phyloP scores from a whole-genome alignment of 1,139 yeast genomes.

The Taphrina sp. region DNA sequence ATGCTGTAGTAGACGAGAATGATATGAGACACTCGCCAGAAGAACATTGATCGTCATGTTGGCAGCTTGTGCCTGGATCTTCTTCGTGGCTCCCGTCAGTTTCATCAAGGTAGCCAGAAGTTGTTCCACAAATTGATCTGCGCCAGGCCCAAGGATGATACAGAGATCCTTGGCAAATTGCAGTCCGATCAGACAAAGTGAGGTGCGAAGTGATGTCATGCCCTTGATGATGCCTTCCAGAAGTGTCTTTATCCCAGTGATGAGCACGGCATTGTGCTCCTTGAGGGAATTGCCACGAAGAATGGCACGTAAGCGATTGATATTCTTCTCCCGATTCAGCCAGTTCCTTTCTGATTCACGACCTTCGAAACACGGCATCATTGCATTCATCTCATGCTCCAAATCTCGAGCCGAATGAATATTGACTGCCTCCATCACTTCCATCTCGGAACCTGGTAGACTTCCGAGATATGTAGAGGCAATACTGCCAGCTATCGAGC shows the following conservation, averaged over 20 bases:
- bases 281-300: conserved; percentile 57
- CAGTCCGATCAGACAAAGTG: conserved; percentile 73
- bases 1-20: conserved; percentile 54
- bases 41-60: conserved; percentile 64
- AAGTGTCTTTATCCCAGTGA: conserved; percentile 49
- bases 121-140: conserved; percentile 65
- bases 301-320: conserved; percentile 58
- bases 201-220: conserved; percentile 71
- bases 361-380: conserved; percentile 55
- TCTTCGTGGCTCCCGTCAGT: conserved; percentile 72
- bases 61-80: conserved; percentile 74
- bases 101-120: conserved; percentile 59
- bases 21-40: conserved; percentile 56
- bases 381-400: conserved; percentile 45
- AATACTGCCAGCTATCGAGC: conserved; percentile 24
- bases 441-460: conserved; percentile 43
- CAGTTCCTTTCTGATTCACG: conserved; percentile 91
- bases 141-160: conserved; percentile 49
- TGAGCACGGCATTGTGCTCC: conserved; percentile 50
- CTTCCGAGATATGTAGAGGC: conserved; percentile 33
- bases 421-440: conserved; percentile 39
- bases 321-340: conserved; percentile 65
- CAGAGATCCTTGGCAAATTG: conserved; percentile 74
- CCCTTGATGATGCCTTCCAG: conserved; percentile 70
- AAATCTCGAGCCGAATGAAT: conserved; percentile 45